These are phyloP conservation scores for Phellinidium pouzarii DNA, from an alignment of 1,284 basidiomycete genomes.

Conservation along the genomic window DNA sequence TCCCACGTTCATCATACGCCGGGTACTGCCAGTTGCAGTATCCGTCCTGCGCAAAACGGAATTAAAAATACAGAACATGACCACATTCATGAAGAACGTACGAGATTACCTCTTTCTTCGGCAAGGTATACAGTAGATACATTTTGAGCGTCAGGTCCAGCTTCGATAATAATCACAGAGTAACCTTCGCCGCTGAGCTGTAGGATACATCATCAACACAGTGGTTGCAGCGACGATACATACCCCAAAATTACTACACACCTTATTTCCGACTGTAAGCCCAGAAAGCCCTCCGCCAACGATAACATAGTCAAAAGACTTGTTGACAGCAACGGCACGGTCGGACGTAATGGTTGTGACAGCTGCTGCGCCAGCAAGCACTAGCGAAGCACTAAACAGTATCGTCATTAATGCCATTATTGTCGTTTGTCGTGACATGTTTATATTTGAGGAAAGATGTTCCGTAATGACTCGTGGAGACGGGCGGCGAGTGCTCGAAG, in stretches of 20 bases:
- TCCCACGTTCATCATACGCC: slow-evolving; percentile 9
- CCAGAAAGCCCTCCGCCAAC: slow-evolving; percentile 43
- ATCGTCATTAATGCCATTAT: background rate
- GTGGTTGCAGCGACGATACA: background rate
- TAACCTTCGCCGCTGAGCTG: slow-evolving; percentile 16
- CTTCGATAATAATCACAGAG: slow-evolving; percentile 22
- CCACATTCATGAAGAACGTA: background rate
- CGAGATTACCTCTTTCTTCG: slow-evolving; percentile 8
- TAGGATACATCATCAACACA: background rate
- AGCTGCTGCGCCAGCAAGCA: background rate
- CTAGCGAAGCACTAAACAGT: background rate
- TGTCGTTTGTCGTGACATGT: too few species aligned
- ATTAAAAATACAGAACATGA: background rate
- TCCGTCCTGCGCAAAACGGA: slow-evolving; percentile 3
- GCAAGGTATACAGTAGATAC: slow-evolving; percentile 9
- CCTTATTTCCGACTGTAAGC: slow-evolving; percentile 31
- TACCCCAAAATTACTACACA: slow-evolving; percentile 22
- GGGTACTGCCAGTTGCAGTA: slow-evolving; percentile 16
- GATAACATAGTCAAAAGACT: slow-evolving; percentile 39
- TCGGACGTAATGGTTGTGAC: slow-evolving; percentile 12
- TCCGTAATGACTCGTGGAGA: too few species aligned
- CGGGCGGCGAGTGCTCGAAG: too few species aligned
- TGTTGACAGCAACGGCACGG: slow-evolving; percentile 2
- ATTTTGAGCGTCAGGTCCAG: slow-evolving; percentile 18
- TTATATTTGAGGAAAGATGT: too few species aligned